Conservation (phyloP, 2,329 filamentous ascomycete genomes). For the Diplodia scrobiculata region DNA sequence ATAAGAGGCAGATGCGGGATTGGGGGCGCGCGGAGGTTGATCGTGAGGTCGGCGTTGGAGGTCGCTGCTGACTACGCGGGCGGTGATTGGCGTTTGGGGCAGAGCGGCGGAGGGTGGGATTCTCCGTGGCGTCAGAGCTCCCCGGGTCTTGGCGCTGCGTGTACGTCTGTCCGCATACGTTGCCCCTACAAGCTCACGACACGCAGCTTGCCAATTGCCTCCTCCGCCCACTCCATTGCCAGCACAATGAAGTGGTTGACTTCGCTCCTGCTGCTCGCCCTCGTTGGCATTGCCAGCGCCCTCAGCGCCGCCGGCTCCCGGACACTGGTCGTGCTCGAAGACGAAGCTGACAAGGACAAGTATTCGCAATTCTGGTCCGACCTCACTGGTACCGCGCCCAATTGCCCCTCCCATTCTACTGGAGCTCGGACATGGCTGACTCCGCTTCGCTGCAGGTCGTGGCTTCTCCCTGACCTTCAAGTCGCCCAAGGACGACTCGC, state of each 20-base stretch:
- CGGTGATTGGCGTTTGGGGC: constrained; percentile 17
- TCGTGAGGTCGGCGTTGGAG: neutral
- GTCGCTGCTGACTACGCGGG: constrained; percentile 19
- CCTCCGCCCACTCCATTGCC: constrained; percentile 32
- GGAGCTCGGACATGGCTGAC: neutral
- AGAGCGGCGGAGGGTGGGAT: constrained; percentile 25
- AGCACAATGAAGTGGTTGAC: constrained; percentile 72
- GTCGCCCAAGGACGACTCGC: constrained; percentile 75
- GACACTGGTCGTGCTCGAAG: constrained; percentile 83
- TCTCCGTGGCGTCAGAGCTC: constrained; percentile 27
- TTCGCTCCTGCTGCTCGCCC: constrained; percentile 68
- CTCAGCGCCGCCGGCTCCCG: constrained; percentile 77
- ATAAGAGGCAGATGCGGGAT: too few species aligned
- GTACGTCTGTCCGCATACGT: constrained; percentile 39
- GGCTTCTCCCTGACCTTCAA: constrained; percentile 80
- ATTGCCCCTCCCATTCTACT: neutral
- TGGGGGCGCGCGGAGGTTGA: neutral
- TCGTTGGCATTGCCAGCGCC: constrained; percentile 69
- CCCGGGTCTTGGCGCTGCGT: constrained; percentile 39
- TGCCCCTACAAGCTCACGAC: constrained; percentile 37
- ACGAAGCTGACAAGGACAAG: constrained; percentile 73
- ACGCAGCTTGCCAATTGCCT: constrained; percentile 30
- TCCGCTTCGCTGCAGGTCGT: constrained; percentile 59
- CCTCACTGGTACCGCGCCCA: constrained; percentile 44
- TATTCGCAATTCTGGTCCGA: constrained; percentile 82